Evolutionary conservation across 345 rosid genomes (phyloP).

Genomic region (Murraya koenigii): DNA sequence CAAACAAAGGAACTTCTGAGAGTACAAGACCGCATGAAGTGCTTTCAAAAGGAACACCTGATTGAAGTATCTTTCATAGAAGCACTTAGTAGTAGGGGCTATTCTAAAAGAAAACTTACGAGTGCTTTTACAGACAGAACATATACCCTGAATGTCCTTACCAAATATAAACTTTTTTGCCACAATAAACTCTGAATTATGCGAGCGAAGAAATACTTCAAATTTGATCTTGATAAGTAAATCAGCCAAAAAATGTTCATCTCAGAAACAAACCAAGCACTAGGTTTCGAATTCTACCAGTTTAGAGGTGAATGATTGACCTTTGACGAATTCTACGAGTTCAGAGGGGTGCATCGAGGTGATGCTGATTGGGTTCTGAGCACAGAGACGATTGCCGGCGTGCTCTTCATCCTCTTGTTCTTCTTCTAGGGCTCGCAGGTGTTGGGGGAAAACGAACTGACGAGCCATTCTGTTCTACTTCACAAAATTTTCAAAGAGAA

Average conservation of each 20-base stretch:
- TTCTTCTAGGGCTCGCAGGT: constrained; percentile 59
- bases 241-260: no score
- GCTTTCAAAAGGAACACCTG: no score
- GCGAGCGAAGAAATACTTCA: background rate
- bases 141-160: no score
- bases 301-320: constrained; percentile 38
- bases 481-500: constrained; percentile 15
- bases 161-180: no score
- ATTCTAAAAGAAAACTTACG: background rate
- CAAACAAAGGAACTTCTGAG: background rate
- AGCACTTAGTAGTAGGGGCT: background rate
- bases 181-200: background rate
- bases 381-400: constrained; percentile 52
- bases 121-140: no score
- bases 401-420: constrained; percentile 26
- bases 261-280: background rate
- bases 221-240: background rate
- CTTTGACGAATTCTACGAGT: constrained; percentile 92
- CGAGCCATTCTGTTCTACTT: constrained; percentile 52
- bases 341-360: constrained; percentile 55
- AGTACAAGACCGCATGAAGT: background rate
- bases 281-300: constrained; percentile 80
- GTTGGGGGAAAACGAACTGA: constrained; percentile 72
- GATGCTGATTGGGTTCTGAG: constrained; percentile 51
- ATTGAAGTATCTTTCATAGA: background rate